Evolutionary conservation across 78 protist genomes (phyloP).

Genomic region (Pigoraptor vietnamica): DNA sequence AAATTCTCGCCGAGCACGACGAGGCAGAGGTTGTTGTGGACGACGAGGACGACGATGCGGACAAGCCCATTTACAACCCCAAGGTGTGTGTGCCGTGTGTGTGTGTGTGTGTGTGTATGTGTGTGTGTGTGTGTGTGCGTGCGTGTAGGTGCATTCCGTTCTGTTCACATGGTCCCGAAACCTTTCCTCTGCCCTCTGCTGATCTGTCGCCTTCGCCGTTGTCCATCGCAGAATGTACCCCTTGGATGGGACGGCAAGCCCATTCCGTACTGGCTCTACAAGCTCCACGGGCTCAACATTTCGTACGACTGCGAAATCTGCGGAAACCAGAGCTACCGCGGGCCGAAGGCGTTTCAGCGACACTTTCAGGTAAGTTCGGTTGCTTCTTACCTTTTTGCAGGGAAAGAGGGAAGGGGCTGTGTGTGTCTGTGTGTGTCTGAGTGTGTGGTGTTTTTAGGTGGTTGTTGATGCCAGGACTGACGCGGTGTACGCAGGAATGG

Average conservation of each 20-base stretch:
- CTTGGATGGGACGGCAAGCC: constrained; percentile 97
- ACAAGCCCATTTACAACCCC: constrained; percentile 43
- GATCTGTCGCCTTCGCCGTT: not conserved
- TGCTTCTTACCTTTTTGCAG: not conserved
- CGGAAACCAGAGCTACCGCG: constrained; percentile 85
- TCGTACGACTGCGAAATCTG: constrained; percentile 95
- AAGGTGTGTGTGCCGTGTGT: too few species aligned
- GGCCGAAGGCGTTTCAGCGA: constrained; percentile 79
- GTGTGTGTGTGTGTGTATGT: too few species aligned
- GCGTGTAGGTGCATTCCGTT: too few species aligned
- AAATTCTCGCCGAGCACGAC: constrained; percentile 18
- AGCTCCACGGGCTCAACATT: constrained; percentile 85
- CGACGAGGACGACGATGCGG: constrained; percentile 65
- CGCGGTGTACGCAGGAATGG: constrained; percentile 36
- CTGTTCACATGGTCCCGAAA: too few species aligned
- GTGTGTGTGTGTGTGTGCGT: too few species aligned
- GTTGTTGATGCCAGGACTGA: not conserved
- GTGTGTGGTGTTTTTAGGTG: too few species aligned
- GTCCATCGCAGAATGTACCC: constrained; percentile 61
- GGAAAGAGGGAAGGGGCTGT: too few species aligned
- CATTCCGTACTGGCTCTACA: constrained; percentile 96
- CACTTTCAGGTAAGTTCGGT: constrained; percentile 77
- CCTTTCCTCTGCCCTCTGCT: not conserved
- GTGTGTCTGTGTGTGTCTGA: not conserved
- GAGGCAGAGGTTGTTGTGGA: constrained; percentile 21